Evolutionary conservation across 2,329 filamentous ascomycete species (phyloP), one percentile per base, ranked within the genome.

Genomic region (Aspergillus unguis): DNA sequence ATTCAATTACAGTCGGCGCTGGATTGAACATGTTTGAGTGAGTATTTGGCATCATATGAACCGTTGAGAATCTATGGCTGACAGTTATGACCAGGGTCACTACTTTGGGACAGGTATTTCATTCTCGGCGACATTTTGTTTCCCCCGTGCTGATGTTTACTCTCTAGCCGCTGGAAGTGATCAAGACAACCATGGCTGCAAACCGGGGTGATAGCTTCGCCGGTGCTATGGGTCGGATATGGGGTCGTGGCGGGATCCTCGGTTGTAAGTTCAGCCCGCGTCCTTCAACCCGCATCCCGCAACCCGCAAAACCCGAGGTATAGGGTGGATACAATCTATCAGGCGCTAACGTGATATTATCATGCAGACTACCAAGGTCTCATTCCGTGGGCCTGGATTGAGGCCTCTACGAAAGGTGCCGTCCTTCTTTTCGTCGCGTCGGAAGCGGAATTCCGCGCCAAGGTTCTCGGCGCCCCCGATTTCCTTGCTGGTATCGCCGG

Each of bases 311-410:
- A 28, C 41, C 56, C 48, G 57, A 50, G 52, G 48, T 44, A 55
- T 56, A 52, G 53, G 57, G 41, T 44, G 35, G 43, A 52, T 48
- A 54, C 57, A 42, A 44, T 45, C 36, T n/a, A 1, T 37, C 9
- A 11, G 11, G 32, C 17, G 32, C 40, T 61, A 50, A 62, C 53
- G 38, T 48, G 47, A 32, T 31, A 52, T 57, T 37, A 32, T 50
- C 31, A 4, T 54, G 32, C 54, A 97, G 92, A 96, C 81, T 99
- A 96, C 83, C 94, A 99, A 82, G 94, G 94, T 75, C 88, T 99
- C 67, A 97, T 99, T 74, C 94, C 94, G 60, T 96, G 92, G 92
- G 94, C 94, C 76, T 99, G 94, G 94, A 97, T 99, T 78, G 94
- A 99, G 84, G 94, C 94, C 72, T 97, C 92, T 70, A 97, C 94